Percentiles rank a stretch among this genome's conserved stretches.
Evolutionary conservation across 148 eudicot species (phyloP).

Genomic region (Arctostaphylos glauca): DNA sequence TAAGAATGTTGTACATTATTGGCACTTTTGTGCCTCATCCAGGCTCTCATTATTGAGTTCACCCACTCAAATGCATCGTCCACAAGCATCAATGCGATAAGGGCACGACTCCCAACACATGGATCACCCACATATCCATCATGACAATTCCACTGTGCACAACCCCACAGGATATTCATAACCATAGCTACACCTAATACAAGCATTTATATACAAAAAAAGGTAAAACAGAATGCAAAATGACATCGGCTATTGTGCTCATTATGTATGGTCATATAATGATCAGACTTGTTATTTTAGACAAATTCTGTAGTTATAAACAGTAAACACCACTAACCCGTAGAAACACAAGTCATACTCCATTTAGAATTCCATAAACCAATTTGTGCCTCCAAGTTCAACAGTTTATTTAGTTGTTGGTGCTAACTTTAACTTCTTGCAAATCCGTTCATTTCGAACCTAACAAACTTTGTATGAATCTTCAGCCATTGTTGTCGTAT

Average conservation of each 20-base stretch:
- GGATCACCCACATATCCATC: not conserved
- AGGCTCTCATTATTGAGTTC: not conserved
- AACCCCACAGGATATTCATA: not conserved
- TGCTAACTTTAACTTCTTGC: constrained; percentile 4
- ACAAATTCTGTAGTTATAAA: not conserved
- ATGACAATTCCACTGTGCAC: not conserved
- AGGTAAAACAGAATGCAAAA: not conserved
- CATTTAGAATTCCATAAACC: not conserved
- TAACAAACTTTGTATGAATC: not conserved
- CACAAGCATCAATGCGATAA: not conserved
- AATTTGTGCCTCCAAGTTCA: not conserved
- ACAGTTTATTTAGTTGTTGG: not conserved
- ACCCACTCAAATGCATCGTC: not conserved
- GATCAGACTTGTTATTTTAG: not conserved
- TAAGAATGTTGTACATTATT: not conserved
- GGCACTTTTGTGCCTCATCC: constrained; percentile 2
- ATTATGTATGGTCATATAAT: not conserved
- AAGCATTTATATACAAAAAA: not conserved
- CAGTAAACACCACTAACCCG: not conserved
- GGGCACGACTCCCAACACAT: not conserved
- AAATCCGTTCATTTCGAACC: not conserved
- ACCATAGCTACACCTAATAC: not conserved
- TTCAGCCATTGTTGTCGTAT: not conserved
- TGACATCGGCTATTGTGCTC: not conserved
- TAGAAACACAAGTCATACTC: not conserved